Conservation (phyloP, 2,329 filamentous ascomycete species). For the Chaetomium sp. region DNA sequence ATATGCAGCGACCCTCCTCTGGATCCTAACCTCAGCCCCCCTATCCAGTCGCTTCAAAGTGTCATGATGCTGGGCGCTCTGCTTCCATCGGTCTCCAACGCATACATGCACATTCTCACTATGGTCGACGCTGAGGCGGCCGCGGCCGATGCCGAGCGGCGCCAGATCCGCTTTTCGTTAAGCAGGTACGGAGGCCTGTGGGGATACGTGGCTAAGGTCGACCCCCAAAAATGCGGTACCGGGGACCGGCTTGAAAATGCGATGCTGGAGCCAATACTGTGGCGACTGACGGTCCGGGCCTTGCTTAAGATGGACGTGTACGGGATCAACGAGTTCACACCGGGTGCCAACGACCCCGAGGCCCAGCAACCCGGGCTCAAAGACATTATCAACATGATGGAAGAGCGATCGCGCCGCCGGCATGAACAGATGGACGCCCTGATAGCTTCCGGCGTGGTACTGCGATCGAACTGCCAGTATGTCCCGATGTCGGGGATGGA, state of each 20-base stretch:
- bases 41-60: slow-evolving; percentile 49
- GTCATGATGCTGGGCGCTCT: slow-evolving; percentile 53
- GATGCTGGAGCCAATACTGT: slow-evolving; percentile 45
- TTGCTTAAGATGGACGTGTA: slow-evolving; percentile 53
- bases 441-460: slow-evolving; percentile 32
- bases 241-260: slow-evolving; percentile 34
- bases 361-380: slow-evolving; percentile 43
- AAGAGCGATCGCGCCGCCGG: slow-evolving; percentile 41
- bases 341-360: neutral
- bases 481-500: slow-evolving; percentile 30
- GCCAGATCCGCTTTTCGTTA: slow-evolving; percentile 40
- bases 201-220: slow-evolving; percentile 30
- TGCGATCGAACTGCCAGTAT: slow-evolving; percentile 17
- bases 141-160: slow-evolving; percentile 36
- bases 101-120: slow-evolving; percentile 48
- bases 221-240: slow-evolving; percentile 24
- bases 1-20: slow-evolving; percentile 39
- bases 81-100: slow-evolving; percentile 50
- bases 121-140: slow-evolving; percentile 48
- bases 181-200: slow-evolving; percentile 44
- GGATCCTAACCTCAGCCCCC: slow-evolving; percentile 7
- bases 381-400: slow-evolving; percentile 48
- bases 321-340: slow-evolving; percentile 34
- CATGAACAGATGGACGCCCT: slow-evolving; percentile 46
- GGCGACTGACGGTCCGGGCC: slow-evolving; percentile 48